Evolutionary conservation across 2,329 filamentous ascomycete species (phyloP), one percentile per base, ranked within the genome.

Genomic region (Colletotrichum lupini): DNA sequence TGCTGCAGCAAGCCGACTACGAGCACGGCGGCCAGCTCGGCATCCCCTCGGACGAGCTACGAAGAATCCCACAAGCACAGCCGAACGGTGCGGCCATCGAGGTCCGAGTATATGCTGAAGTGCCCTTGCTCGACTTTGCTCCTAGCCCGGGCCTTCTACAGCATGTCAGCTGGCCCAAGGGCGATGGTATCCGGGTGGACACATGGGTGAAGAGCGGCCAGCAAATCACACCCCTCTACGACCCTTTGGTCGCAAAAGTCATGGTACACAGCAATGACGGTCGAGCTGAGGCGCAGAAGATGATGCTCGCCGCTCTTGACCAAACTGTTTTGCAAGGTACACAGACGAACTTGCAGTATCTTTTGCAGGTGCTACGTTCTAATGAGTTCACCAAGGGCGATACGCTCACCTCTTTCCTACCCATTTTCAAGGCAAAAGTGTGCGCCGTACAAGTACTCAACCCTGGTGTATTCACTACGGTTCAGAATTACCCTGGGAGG

Each of bases 121-220:
- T 90, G 52, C 91, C 91, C 1, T 82, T 87, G 0, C 86, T 87
- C 68, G 85, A 89, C 65, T 93, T 88, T 76, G 84, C 86, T 0
- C 91, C 91, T 1, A 89, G 87, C 11, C 87, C 91, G 0, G 92
- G 91, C 1, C 80, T 87, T 1, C 79, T 93, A 2, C 89, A 91
- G 55, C 82, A 87, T 26, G 87, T 93, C 0, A 76, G 84, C 19
- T 92, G 90, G 85, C 85, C 87, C n/a, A 77, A 85, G 14, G 78
- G 84, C 0, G 75, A 83, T 0, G 84, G 84, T 5, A 83, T 86
- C 28, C 85, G 91, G 5, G 85, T 93, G 30, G 91, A 93, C 75
- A 92, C 90, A 0, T 93, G 91, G 90, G 84, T 92, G 1, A 85
- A 87, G 67, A 87, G 86, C 1, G 91, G 91, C 6, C 86, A 87